Base-by-base conservation (phyloP, 2,329 filamentous ascomycete genomes). In the Pseudopithomyces chartarum region DNA sequence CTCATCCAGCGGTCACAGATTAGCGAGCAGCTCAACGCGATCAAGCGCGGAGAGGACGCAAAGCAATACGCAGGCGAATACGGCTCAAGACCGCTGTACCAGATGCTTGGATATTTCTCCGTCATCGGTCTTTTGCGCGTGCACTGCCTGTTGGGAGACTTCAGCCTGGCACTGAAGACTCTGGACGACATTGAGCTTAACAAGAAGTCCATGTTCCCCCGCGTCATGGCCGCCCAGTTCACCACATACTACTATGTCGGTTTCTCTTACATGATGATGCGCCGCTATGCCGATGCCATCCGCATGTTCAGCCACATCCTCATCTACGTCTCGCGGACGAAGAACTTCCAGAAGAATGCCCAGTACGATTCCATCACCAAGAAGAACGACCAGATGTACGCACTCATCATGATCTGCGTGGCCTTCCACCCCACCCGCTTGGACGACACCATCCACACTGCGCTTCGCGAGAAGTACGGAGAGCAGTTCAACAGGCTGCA, bases 221-320 rank as follows among this genome's bases (percentile, higher is more conserved):
- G 95, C 66, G 95, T 99, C 77, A 98, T 99, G 95, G 94, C 95
- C 53, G 95, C 95, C 56, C 95, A 99, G 84, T 98, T 98, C 83
- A 97, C 94, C 67, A 99, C 95, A 65, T 99, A 98, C 87, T 99
- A 99, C 87, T 98, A 98, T 78, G 94, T 99, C 62, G 95, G 95
- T 68, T 99, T 99, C 87, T 96, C 92, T 68, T 99, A 99, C 89
- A 98, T 99, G 94, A 99, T 99, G 95, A 96, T 98, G 91, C 92
- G 95, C 82, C 91, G 95, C 76, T 99, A 99, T 78, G 91, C 92
- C 80, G 95, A 99, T 80, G 95, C 95, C 78, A 97, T 99, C 82
- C 92, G 94, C 85, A 97, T 97, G 90, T 99, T 99, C 88, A 96
- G 91, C 85, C 95, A 99, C 86, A 99, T 99, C 79, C 88, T 99